A percentile compares a stretch with the other conserved stretches of the same genome.
phyloP scores from a whole-genome alignment of 78 protist species.

The Blattamonas nauphoetae region DNA sequence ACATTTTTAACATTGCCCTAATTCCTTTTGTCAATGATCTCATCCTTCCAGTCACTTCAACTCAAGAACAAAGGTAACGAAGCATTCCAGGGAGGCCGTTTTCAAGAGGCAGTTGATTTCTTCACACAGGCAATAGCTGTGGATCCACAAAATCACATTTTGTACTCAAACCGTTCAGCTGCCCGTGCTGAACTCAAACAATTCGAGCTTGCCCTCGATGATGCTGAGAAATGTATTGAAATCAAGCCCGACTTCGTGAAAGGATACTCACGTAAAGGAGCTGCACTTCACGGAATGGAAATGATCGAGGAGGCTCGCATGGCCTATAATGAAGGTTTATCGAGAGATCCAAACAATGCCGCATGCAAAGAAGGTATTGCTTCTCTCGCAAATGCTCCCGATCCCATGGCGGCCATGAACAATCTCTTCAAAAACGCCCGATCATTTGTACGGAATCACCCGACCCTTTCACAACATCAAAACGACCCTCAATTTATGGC shows the following conservation, averaged over 20 bases:
- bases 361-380: background rate
- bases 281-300: background rate
- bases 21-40: background rate
- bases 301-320: background rate
- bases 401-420: background rate
- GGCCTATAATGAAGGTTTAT: background rate
- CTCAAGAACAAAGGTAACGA: background rate
- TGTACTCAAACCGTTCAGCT: background rate
- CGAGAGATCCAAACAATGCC: background rate
- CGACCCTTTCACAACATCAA: background rate
- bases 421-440: background rate
- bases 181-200: background rate
- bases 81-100: background rate
- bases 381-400: background rate
- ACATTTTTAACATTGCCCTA: too few relatives aligned
- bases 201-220: background rate
- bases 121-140: background rate
- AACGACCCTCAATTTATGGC: background rate
- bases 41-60: background rate
- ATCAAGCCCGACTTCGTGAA: background rate
- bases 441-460: background rate
- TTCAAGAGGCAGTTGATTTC: background rate
- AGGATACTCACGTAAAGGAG: background rate
- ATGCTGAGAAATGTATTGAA: background rate
- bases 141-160: background rate